These are phyloP conservation scores for Coriaria nepalensis DNA, from an alignment of 306 rosid genomes.

Conservation along the genomic window DNA sequence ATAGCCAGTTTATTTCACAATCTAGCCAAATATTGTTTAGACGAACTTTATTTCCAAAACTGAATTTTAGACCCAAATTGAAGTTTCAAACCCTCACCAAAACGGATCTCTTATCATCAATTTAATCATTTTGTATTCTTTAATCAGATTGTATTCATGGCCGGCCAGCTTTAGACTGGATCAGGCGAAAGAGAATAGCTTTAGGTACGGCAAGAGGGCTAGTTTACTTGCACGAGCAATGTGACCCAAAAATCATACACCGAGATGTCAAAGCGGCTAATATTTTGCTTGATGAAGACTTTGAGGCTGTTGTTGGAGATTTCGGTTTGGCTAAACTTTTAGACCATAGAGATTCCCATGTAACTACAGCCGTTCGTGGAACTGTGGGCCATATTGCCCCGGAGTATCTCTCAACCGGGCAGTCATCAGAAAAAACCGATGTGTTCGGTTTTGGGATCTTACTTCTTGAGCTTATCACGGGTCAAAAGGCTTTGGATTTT, in stretches of 20 bases:
- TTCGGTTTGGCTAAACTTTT: conserved; percentile 95
- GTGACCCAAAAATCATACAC: conserved; percentile 94
- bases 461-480: conserved; percentile 87
- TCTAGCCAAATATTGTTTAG: neutral
- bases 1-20: neutral
- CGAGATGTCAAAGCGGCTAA: conserved; percentile 98
- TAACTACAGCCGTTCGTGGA: conserved; percentile 96
- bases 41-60: neutral
- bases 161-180: conserved; percentile 78
- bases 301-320: conserved; percentile 96
- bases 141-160: conserved; percentile 61
- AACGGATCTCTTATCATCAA: neutral
- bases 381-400: conserved; percentile 98
- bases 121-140: conserved; percentile 4
- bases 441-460: conserved; percentile 96
- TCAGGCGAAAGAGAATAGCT: conserved; percentile 79
- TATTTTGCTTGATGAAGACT: conserved; percentile 86
- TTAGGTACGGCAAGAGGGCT: conserved; percentile 95
- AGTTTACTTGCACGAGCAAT: conserved; percentile 93
- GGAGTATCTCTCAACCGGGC: conserved; percentile 89
- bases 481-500: conserved; percentile 91
- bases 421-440: conserved; percentile 93
- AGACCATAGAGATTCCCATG: conserved; percentile 95
- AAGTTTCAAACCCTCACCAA: no score
- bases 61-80: neutral